These are phyloP conservation scores for Zymoseptoria pseudotritici DNA, from an alignment of 2,329 filamentous ascomycete genomes.

Conservation along the genomic window DNA sequence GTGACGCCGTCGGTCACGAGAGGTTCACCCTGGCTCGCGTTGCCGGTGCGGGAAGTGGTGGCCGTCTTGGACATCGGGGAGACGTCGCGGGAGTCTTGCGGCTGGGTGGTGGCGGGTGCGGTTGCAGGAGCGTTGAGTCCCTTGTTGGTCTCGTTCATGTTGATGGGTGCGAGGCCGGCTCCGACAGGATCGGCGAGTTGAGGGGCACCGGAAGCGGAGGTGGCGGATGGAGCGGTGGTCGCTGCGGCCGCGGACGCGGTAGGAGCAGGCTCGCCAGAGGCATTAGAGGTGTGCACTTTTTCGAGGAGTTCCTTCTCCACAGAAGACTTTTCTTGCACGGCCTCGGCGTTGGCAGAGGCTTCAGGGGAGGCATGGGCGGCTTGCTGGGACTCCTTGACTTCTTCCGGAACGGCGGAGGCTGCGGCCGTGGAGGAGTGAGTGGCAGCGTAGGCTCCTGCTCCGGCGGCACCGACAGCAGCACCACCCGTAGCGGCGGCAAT, in stretches of 20 bases:
- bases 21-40: constrained; percentile 31
- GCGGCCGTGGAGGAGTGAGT: neutral
- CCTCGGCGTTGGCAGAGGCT: constrained; percentile 60
- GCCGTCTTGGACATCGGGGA: constrained; percentile 36
- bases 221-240: constrained; percentile 26
- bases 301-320: constrained; percentile 68
- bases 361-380: constrained; percentile 51
- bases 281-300: constrained; percentile 41
- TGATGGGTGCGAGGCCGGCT: constrained; percentile 18
- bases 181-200: constrained; percentile 24
- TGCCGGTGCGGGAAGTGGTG: constrained; percentile 12
- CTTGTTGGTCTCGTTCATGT: constrained; percentile 20
- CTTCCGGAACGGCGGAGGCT: constrained; percentile 18
- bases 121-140: constrained; percentile 33
- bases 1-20: constrained; percentile 35
- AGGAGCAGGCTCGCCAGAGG: constrained; percentile 39
- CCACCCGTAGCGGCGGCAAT: constrained; percentile 31
- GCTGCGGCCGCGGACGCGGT: constrained; percentile 31
- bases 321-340: constrained; percentile 66
- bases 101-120: constrained; percentile 10
- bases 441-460: neutral
- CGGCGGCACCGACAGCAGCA: constrained; percentile 24
- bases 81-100: constrained; percentile 34
- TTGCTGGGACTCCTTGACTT: constrained; percentile 25
- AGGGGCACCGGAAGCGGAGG: constrained; percentile 21